phyloP scores from a whole-genome alignment of 2,329 filamentous ascomycete genomes.

The Diaporthe ilicicola region DNA sequence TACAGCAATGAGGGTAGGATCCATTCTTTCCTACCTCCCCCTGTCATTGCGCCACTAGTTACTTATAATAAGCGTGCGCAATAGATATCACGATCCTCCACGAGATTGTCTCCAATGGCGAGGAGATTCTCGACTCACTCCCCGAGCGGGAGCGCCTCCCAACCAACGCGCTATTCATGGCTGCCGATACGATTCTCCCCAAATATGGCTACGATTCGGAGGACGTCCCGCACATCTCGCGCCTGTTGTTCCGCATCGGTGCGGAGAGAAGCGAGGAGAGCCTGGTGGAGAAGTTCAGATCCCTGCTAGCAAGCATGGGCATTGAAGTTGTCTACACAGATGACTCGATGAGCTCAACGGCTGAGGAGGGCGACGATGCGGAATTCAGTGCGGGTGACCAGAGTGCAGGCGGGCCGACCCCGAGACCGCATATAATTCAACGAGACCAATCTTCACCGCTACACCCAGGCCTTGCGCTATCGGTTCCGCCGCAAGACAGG shows the following conservation, averaged over 20 bases:
- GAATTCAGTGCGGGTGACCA: constrained; percentile 16
- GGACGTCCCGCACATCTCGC: constrained; percentile 76
- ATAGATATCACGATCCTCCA: constrained; percentile 82
- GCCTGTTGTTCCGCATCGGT: constrained; percentile 82
- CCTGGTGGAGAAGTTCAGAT: constrained; percentile 75
- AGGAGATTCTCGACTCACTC: constrained; percentile 66
- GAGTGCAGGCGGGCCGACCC: constrained; percentile 8
- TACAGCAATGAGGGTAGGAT: constrained; percentile 33
- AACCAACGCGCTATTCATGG: constrained; percentile 80
- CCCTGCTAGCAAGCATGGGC: constrained; percentile 72
- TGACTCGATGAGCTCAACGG: constrained; percentile 21
- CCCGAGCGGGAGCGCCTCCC: constrained; percentile 71
- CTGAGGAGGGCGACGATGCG: constrained; percentile 13
- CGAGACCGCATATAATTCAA: constrained; percentile 6
- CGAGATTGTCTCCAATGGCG: constrained; percentile 77
- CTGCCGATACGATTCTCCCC: constrained; percentile 80
- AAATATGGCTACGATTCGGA: constrained; percentile 75
- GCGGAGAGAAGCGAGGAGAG: constrained; percentile 65
- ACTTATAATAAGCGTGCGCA: constrained; percentile 28
- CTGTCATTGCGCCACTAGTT: constrained; percentile 23
- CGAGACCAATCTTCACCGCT: constrained; percentile 5
- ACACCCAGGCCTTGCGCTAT: constrained; percentile 2
- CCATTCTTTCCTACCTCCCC: neutral
- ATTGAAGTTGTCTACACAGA: constrained; percentile 73
- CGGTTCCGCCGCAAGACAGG: constrained; percentile 20